phyloP scores from a whole-genome alignment of 805 yeast species.

The Priceomyces fermenticarens region DNA sequence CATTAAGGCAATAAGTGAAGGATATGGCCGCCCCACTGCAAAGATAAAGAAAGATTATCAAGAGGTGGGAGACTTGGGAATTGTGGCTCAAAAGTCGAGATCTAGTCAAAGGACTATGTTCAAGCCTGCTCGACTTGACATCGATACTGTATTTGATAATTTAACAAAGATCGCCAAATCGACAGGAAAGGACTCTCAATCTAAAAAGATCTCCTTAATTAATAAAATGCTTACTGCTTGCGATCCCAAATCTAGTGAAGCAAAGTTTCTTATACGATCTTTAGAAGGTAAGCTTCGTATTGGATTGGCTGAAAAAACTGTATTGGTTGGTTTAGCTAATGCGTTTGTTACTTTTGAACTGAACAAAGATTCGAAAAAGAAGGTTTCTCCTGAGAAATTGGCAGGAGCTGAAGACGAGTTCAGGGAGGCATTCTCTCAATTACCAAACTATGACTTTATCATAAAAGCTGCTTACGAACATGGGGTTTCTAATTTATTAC shows the following conservation, averaged over 20 bases:
- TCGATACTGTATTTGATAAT: slow-evolving; percentile 68
- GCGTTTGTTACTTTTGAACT: slow-evolving; percentile 68
- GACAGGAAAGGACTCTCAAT: slow-evolving; percentile 80
- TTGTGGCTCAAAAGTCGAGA: slow-evolving; percentile 81
- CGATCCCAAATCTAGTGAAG: slow-evolving; percentile 65
- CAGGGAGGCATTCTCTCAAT: slow-evolving; percentile 82
- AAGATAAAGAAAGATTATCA: slow-evolving; percentile 74
- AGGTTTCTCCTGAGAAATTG: slow-evolving; percentile 40
- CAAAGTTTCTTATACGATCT: slow-evolving; percentile 85
- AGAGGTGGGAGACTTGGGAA: slow-evolving; percentile 85
- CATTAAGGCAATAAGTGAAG: slow-evolving; percentile 83
- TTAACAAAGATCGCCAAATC: slow-evolving; percentile 73
- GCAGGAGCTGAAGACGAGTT: slow-evolving; percentile 72
- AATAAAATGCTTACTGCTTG: slow-evolving; percentile 84
- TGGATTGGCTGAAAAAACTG: slow-evolving; percentile 92
- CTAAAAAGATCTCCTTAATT: slow-evolving; percentile 71
- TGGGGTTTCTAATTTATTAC: slow-evolving; percentile 66
- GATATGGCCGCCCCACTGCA: slow-evolving; percentile 76
- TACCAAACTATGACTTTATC: slow-evolving; percentile 85
- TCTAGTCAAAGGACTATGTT: slow-evolving; percentile 90
- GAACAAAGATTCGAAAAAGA: slow-evolving; percentile 17
- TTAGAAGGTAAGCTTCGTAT: slow-evolving; percentile 91
- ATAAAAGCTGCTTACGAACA: slow-evolving; percentile 61
- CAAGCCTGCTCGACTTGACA: slow-evolving; percentile 78
- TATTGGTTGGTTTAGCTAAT: slow-evolving; percentile 77